Base-by-base conservation (phyloP, 2,329 filamentous ascomycete species). In the Claviceps quebecensis region DNA sequence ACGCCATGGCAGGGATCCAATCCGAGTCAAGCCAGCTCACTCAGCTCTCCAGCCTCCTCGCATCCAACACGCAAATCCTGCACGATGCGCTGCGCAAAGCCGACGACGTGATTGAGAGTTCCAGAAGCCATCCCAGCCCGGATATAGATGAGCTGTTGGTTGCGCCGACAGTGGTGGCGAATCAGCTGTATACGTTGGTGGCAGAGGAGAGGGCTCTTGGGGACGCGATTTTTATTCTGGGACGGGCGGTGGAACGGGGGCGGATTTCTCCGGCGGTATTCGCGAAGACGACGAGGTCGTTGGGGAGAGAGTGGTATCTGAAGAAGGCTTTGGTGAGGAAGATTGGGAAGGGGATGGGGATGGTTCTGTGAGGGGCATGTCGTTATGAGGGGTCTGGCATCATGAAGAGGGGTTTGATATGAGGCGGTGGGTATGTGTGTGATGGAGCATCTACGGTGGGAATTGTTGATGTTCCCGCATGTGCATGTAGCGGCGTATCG, bases 101-200 rank as follows among this genome's bases (percentile, higher is more conserved):
- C 3, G 90, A 96, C 63, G 72, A 71, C 5, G 81, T 90, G 11
- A 87, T 96, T 56, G 77, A 80, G 43, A 78, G 81, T 49, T 86
- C 86, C n/a, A 76, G 80, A 52, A 73, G 73, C 16, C 81, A 86
- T 47, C 75, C 76, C 41, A 76, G 83, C 1, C 89, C 90, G 0
- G 80, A 83, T 47, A 84, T 97, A 47, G 93, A 98, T 64, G 89
- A 95, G 54, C 76, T 97, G 37, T 74, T 98, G 2, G 87, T 96
- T n/a, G 88, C 90, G 3, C 89, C 91, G 1, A 96, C 88, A 0
- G 84, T 96, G 1, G 93, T 96, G 4, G 87, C 86, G 0, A 90
- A 91, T 57, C 93, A 98, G 71, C 71, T 98, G 22, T 98, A 97
- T 67, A 82, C 83, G 47, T 73, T 94, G 2, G 87, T 90, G 29